These are phyloP conservation scores for Tolypocladium cylindrosporum DNA, from an alignment of 2,329 filamentous ascomycete genomes.

Conservation along the genomic window DNA sequence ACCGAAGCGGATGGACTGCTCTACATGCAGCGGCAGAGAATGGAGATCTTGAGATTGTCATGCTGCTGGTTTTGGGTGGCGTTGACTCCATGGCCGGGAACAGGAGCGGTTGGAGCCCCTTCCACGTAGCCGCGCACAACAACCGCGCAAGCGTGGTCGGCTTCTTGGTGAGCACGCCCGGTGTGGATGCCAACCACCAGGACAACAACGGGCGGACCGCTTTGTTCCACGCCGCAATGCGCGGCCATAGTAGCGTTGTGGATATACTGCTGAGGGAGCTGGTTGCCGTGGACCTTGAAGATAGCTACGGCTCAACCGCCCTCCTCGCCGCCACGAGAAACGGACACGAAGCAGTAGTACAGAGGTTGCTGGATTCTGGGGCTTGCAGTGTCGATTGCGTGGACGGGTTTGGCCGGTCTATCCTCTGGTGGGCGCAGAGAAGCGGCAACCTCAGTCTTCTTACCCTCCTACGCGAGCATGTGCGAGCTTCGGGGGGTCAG, in stretches of 20 bases:
- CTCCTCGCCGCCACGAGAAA: slow-evolving; percentile 1
- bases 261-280: background rate
- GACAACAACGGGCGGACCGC: slow-evolving; percentile 3
- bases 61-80: background rate
- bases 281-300: background rate
- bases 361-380: background rate
- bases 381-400: background rate
- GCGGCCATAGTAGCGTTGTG: background rate
- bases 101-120: slow-evolving; percentile 1
- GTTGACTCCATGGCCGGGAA: background rate
- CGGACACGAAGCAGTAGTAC: slow-evolving; percentile 1
- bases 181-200: background rate
- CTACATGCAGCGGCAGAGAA: background rate
- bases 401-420: background rate
- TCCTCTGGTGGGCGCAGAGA: slow-evolving; percentile 4
- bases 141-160: background rate
- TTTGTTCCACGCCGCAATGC: slow-evolving; percentile 1
- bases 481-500: background rate
- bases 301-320: background rate
- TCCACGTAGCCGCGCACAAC: slow-evolving; percentile 3
- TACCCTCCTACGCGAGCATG: background rate
- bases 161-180: background rate
- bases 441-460: background rate
- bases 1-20: background rate
- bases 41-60: background rate